Conservation (phyloP, 2,329 filamentous ascomycete genomes). For the Colletotrichum euphorbiae region DNA sequence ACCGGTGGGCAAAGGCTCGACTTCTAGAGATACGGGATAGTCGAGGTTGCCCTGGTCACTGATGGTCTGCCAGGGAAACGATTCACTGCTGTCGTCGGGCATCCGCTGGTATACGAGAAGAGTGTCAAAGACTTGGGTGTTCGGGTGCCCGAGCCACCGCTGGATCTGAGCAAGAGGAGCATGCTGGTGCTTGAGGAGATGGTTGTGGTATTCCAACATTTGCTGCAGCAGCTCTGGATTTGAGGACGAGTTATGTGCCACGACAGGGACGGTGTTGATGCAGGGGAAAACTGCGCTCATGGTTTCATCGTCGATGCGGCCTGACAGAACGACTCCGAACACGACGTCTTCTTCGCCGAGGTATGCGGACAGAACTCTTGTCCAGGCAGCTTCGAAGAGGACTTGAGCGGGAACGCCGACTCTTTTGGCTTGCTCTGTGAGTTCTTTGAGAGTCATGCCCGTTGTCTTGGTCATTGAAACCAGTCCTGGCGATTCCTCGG, state of each 20-base stretch:
- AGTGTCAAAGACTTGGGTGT: conserved; percentile 81
- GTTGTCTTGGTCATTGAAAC: not conserved
- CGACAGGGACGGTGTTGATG: conserved; percentile 82
- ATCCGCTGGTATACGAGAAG: conserved; percentile 84
- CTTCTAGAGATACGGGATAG: conserved; percentile 84
- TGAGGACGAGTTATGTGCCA: conserved; percentile 65
- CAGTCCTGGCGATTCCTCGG: conserved; percentile 42
- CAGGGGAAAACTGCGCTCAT: conserved; percentile 77
- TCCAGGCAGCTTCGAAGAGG: conserved; percentile 82
- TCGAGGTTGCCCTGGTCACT: conserved; percentile 78
- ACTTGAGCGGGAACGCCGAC: conserved; percentile 80
- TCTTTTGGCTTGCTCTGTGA: conserved; percentile 68
- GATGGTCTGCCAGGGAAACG: conserved; percentile 67
- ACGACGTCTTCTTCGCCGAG: conserved; percentile 78
- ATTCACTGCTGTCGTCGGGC: conserved; percentile 45
- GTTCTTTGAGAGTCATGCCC: conserved; percentile 51
- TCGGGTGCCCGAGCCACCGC: conserved; percentile 73
- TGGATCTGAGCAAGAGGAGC: conserved; percentile 79
- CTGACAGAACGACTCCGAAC: conserved; percentile 86
- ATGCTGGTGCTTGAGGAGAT: conserved; percentile 77
- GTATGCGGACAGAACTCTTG: conserved; percentile 79
- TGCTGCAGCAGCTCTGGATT: conserved; percentile 68
- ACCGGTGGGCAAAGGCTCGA: conserved; percentile 67
- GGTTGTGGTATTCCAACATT: conserved; percentile 74
- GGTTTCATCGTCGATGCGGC: conserved; percentile 72